Percentiles rank a stretch among this genome's conserved stretches.
Evolutionary conservation across 208 protist genomes (phyloP).

Genomic region (Leishmania arabica): DNA sequence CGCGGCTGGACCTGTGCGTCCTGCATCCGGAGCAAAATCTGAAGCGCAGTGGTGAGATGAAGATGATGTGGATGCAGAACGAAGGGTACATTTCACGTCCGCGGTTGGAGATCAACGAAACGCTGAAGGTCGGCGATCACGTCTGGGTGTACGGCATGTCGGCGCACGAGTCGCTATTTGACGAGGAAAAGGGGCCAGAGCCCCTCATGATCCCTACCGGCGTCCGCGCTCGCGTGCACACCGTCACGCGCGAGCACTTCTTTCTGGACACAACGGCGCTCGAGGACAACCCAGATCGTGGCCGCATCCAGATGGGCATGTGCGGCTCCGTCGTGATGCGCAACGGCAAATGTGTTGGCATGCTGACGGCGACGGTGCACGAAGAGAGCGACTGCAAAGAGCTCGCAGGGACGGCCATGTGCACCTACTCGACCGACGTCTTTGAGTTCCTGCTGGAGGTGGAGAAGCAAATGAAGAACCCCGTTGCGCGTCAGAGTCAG

Average conservation of each 20-base stretch:
- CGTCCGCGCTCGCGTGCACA: conserved; percentile 74
- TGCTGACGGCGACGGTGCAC: conserved; percentile 91
- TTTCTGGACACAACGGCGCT: conserved; percentile 84
- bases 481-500: conserved; percentile 39
- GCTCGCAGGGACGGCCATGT: conserved; percentile 90
- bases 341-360: conserved; percentile 90
- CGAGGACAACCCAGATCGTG: conserved; percentile 63
- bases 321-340: conserved; percentile 90
- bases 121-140: conserved; percentile 75
- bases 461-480: conserved; percentile 89
- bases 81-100: conserved; percentile 84
- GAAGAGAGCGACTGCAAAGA: conserved; percentile 74
- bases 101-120: conserved; percentile 76
- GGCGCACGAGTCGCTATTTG: conserved; percentile 88
- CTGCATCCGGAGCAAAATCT: conserved; percentile 88
- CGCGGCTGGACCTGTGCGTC: conserved; percentile 86
- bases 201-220: conserved; percentile 92
- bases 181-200: conserved; percentile 86
- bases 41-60: conserved; percentile 89
- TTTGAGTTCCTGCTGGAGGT: conserved; percentile 92
- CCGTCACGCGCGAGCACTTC: conserved; percentile 86
- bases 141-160: conserved; percentile 92
- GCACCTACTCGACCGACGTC: conserved; percentile 84
- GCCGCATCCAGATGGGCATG: conserved; percentile 88
- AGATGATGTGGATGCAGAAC: conserved; percentile 94